These are phyloP conservation scores for Fusarium nanum DNA, from an alignment of 2,329 filamentous ascomycete species.

Conservation along the genomic window DNA sequence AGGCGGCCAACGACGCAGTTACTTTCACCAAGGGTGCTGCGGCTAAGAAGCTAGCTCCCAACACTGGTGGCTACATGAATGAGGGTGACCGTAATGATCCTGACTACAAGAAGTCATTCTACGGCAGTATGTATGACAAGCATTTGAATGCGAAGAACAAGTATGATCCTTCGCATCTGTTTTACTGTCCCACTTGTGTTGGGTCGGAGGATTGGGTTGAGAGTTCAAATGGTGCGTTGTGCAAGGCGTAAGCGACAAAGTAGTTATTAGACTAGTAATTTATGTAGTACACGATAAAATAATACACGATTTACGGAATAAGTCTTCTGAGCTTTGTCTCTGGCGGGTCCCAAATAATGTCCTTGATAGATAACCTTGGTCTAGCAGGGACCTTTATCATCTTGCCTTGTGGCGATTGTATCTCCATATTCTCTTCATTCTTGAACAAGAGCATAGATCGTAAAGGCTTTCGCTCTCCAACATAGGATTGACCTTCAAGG, in stretches of 20 bases:
- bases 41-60: conserved; percentile 27
- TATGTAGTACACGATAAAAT: not conserved
- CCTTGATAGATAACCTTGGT: conserved; percentile 1
- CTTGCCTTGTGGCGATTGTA: not conserved
- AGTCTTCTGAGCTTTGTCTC: not conserved
- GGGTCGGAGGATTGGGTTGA: conserved; percentile 28
- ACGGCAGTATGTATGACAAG: conserved; percentile 7
- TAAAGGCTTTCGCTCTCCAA: not conserved
- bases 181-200: conserved; percentile 35
- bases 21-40: conserved; percentile 28
- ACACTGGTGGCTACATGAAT: conserved; percentile 27
- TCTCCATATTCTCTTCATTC: not conserved
- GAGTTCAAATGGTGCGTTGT: conserved; percentile 14
- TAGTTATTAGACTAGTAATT: not conserved
- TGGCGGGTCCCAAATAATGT: conserved; percentile 16
- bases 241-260: not conserved
- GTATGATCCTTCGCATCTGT: conserved; percentile 29
- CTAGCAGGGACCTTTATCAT: not conserved
- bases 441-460: conserved; percentile 4
- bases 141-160: conserved; percentile 23
- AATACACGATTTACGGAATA: not conserved
- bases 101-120: conserved; percentile 19
- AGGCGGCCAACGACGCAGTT: conserved; percentile 6
- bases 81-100: conserved; percentile 33
- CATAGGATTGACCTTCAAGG: accelerated